Percentiles rank a stretch among this genome's conserved stretches.
phyloP scores from a whole-genome alignment of 371 early-diverging fungal species.

The Basidiobolus meristosporus region DNA sequence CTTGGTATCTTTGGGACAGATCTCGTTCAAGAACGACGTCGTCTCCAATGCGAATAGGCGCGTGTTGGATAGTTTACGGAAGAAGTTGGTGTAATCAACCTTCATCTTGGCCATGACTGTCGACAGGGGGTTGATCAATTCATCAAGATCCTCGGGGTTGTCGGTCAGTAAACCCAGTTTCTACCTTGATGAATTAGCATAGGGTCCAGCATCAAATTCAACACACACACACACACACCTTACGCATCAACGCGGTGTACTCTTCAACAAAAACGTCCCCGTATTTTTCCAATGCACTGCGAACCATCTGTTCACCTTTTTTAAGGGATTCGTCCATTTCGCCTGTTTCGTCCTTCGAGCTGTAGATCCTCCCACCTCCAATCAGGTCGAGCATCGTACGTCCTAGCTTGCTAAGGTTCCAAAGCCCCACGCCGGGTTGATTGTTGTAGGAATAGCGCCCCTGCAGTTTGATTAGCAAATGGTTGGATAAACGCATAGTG shows the following conservation, averaged over 20 bases:
- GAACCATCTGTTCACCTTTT: slow-evolving; percentile 2
- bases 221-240: slow-evolving; percentile 27
- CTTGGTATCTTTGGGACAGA: no score
- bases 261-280: slow-evolving; percentile 21
- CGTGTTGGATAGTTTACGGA: slow-evolving; percentile 26
- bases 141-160: slow-evolving; percentile 20
- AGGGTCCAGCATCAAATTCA: no score
- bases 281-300: slow-evolving; percentile 24
- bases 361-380: no score
- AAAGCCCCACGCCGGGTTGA: slow-evolving; percentile 68
- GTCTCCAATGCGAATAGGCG: slow-evolving; percentile 7
- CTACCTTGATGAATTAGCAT: neutral
- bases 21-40: no score
- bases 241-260: slow-evolving; percentile 28
- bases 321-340: slow-evolving; percentile 4
- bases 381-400: slow-evolving; percentile 16
- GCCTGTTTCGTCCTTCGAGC: slow-evolving; percentile 12
- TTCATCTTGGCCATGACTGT: slow-evolving; percentile 29
- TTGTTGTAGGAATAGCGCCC: slow-evolving; percentile 58
- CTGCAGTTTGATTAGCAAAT: slow-evolving; percentile 5
- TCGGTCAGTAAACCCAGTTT: slow-evolving; percentile 4
- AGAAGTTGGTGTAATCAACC: slow-evolving; percentile 55
- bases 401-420: slow-evolving; percentile 60
- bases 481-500: neutral
- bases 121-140: slow-evolving; percentile 43